phyloP scores from a whole-genome alignment of 805 yeast species.

The Cyberlindnera subsufficiens region DNA sequence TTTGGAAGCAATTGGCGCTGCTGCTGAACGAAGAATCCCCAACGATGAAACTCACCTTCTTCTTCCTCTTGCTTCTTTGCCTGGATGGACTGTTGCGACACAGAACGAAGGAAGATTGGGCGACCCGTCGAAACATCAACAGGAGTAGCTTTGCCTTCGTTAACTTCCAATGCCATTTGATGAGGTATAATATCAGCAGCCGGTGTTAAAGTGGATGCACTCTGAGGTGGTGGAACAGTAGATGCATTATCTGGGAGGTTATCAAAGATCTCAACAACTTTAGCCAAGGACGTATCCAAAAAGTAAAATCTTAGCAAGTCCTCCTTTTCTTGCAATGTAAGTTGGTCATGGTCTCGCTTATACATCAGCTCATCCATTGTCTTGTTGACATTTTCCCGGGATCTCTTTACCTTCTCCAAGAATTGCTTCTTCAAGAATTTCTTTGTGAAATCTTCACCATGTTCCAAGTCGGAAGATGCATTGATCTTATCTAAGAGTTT shows the following conservation, averaged over 20 bases:
- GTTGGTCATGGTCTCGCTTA: constrained; percentile 42
- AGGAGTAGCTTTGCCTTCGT: constrained; percentile 44
- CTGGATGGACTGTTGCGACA: constrained; percentile 58
- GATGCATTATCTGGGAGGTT: constrained; percentile 13
- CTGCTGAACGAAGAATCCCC: constrained; percentile 77
- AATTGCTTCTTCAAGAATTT: constrained; percentile 33
- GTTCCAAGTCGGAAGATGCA: constrained; percentile 12
- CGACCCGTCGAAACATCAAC: constrained; percentile 67
- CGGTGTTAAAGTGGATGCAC: constrained; percentile 30
- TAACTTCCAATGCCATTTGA: constrained; percentile 64
- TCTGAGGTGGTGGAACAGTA: not conserved
- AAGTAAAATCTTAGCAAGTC: constrained; percentile 61
- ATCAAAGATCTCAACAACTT: constrained; percentile 35
- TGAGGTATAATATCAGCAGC: constrained; percentile 50
- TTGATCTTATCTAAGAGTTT: constrained; percentile 43
- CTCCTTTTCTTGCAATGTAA: constrained; percentile 66
- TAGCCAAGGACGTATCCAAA: constrained; percentile 63
- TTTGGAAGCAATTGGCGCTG: constrained; percentile 32
- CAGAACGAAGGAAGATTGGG: constrained; percentile 59
- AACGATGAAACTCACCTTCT: constrained; percentile 87
- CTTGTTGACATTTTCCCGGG: constrained; percentile 37
- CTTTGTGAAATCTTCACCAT: constrained; percentile 29
- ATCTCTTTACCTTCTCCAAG: constrained; percentile 34
- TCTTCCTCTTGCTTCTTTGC: constrained; percentile 80
- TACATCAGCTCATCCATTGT: constrained; percentile 53